Conservation (phyloP, 2,329 filamentous ascomycete genomes). For the Cercospora citrullina region DNA sequence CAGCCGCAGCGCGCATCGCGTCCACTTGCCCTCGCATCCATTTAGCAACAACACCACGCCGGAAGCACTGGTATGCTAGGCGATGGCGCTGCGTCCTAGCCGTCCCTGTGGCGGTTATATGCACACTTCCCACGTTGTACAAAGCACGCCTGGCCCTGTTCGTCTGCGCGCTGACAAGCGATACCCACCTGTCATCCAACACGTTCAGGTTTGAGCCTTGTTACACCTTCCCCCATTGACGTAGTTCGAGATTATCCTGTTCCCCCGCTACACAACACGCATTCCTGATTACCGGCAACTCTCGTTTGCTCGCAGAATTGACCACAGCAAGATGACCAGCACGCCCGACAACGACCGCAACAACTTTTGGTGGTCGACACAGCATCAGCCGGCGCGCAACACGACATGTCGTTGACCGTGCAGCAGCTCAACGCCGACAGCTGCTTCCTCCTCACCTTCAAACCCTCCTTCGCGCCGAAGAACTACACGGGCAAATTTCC, state of each 20-base stretch:
- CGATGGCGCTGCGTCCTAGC: neutral
- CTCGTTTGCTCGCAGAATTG: neutral
- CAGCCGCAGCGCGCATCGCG: neutral
- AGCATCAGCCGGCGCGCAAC: neutral
- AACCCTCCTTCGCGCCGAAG: conserved; percentile 51
- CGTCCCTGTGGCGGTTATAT: neutral
- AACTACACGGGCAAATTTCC: conserved; percentile 44
- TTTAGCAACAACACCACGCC: neutral
- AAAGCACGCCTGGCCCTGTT: neutral
- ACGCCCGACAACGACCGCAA: neutral
- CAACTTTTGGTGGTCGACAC: neutral
- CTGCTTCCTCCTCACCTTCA: conserved; percentile 65
- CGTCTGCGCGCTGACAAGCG: neutral
- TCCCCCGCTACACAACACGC: neutral
- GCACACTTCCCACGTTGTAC: neutral
- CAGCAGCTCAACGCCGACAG: conserved; percentile 65
- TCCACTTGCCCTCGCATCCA: neutral
- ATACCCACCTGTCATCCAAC: conserved; percentile 1
- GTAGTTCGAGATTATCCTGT: neutral
- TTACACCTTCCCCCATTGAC: conserved; percentile 5
- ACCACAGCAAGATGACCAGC: conserved; percentile 14
- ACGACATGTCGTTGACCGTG: conserved; percentile 62
- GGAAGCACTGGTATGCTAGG: neutral
- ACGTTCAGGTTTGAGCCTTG: conserved; percentile 9
- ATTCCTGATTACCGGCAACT: neutral